Base-by-base conservation (phyloP, 192 early-diverging fungal genomes). In the Oehlia diaphana region DNA sequence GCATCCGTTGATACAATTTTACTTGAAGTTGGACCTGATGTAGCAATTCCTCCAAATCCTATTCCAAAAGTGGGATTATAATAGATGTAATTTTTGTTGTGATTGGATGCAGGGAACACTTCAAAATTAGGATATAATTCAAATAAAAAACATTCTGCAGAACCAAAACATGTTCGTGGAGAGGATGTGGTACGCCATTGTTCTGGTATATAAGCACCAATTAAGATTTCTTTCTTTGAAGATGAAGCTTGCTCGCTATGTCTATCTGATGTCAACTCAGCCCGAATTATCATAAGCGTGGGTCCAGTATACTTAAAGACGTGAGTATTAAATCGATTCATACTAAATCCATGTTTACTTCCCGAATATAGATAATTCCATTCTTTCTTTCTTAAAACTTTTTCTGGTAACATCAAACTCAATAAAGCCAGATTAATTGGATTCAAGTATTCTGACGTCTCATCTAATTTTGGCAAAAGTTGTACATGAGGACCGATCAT, bases 301-400 rank as follows among this genome's bases (percentile, higher is more conserved):
- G 89, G 87, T 2, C 83, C 89, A 9, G 86, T 82, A 79, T 90
- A 90, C 67, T 90, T 90, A 82, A 88, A 90, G 5, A 88, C 85
- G 53, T 85, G 87, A 2, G 73, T 80, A 61, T 84, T 82, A 62
- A 90, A 90, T 42, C 87, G 80, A 74, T 88, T 90, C 89, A 90
- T 90, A 4, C 86, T 86, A 74, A 88, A 90, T 19, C 89, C 89
- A 58, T 90, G 79, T 31, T 67, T 49, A n/a, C 84, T 84, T n/a
- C 85, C 86, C 19, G 81, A 83, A 69, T 87, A 90, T 2, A 90
- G 76, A 0, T 76, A 77, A 5, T 81, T 78, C 82, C 88, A 80
- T 7, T 79, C 71, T 1, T 84, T 84, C 9, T 80, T 49, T 4
- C n/a, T 50, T 3, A 84, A 61, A n/a, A 72, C 76, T 28, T 58